Base-by-base conservation (phyloP, 2,329 filamentous ascomycete genomes). In the Diatrype stigma region DNA sequence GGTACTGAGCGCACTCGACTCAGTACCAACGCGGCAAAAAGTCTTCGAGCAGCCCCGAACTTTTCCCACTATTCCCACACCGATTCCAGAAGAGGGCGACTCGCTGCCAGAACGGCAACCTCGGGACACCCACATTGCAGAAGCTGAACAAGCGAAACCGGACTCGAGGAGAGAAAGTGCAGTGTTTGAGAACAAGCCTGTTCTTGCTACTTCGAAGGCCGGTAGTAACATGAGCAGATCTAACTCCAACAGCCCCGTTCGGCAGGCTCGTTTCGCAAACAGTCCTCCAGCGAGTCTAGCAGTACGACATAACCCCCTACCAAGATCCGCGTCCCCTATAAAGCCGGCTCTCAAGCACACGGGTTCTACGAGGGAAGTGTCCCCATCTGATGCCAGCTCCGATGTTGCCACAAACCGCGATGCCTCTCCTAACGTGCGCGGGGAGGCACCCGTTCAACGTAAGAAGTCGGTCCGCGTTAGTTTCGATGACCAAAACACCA, bases 341-440 rank as follows among this genome's bases (percentile, higher is more conserved):
- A 93, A 93, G 65, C 90, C 88, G 1, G 88, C 87, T 2, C 63
- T 92, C 55, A 92, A 92, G 64, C 76, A 84, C 28, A 76, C 73
- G 1, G 82, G 81, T 46, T 78, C 82, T 2, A 75, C 79, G 51
- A 56, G 79, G 60, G 72, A 76, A 56, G 60, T 73, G 32, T 78
- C 82, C 49, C 75, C 83, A 45, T 71, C 78, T 45, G 71, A 77
- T 56, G 69, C 75, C 51, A 62, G 73, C 22, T 79, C 77, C 3
- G 78, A 76, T 58, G 68, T 65, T 42, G 76, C 73, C 0, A 60
- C 55, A 42, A 59, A 59, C 40, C 65, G 60, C 44, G 63, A 60
- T 12, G 57, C 60, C 16, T 59, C 63, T 6, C 57, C 65, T 2
- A 56, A 57, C 19, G 56, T 56, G 34, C 55, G 49, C 21, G 72